Base-by-base conservation (phyloP, 768 basidiomycete species). In the Phaeotremella fagi region DNA sequence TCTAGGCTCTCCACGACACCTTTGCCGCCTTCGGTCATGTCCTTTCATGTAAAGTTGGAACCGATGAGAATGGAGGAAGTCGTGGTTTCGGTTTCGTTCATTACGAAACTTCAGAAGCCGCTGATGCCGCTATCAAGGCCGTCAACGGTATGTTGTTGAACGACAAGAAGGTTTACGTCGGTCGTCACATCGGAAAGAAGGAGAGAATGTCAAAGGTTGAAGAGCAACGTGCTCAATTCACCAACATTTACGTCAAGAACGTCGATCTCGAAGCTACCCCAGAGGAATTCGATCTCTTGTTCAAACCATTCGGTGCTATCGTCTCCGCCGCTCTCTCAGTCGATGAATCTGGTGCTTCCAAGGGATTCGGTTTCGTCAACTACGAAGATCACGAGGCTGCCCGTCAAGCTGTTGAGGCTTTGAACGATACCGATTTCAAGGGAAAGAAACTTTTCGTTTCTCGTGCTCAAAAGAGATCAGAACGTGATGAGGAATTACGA, bases 141-240 rank as follows among this genome's bases (percentile, higher is more conserved):
- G 95, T 98, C 73, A 95, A 99, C 74, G 91, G 94, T 61, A 99
- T 99, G 95, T 77, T 99, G 63, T 80, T 99, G 74, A 98, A 98
- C 77, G 95, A 99, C 80, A 97, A 95, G 79, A 97, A 98, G 80
- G 95, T 99, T 63, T 99, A 85, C 67, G 95, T 99, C 62, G 95
- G 95, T 50, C 82, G 90, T 71, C 94, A 99, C 78, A 87, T 98
- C 73, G 89, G 90, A 57, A 88, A 89, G 81, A 95, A 94, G 85
- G 95, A 98, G 78, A 87, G 95, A 63, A 90, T 94, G 79, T 91
- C 91, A 74, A 97, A 99, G 78, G 80, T 98, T 57, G 95, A 98
- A 70, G 94, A 99, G 79, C 88, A 90, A 84, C 90, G 87, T 76
- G 79, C 90, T 24, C 89, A 92, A 66, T 99, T 88, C 80, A 99